Evolutionary conservation across 2,329 filamentous ascomycete genomes (phyloP).

Genomic region (Sarocladiaceae sp.): DNA sequence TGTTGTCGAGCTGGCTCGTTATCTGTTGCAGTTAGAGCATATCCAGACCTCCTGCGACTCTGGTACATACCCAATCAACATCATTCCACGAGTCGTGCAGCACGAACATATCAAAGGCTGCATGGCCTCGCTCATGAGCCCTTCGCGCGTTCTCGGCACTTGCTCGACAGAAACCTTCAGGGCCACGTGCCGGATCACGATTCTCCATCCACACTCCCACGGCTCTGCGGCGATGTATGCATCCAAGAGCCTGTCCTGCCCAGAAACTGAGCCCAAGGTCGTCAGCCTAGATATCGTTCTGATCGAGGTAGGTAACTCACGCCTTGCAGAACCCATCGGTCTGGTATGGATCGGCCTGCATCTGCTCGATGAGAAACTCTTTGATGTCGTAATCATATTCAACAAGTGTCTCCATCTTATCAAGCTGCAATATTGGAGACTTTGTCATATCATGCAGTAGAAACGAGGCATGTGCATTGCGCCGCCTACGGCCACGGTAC

Average conservation of each 20-base stretch:
- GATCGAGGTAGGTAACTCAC: neutral
- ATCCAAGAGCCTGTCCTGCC: slow-evolving; percentile 51
- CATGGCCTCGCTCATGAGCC: neutral
- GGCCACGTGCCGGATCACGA: slow-evolving; percentile 12
- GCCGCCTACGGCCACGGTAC: slow-evolving; percentile 51
- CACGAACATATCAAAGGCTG: slow-evolving; percentile 81
- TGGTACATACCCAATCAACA: slow-evolving; percentile 58
- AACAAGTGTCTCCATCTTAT: slow-evolving; percentile 67
- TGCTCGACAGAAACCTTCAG: neutral
- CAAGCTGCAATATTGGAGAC: slow-evolving; percentile 46
- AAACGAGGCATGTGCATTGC: slow-evolving; percentile 46
- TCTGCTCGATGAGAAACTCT: slow-evolving; percentile 71
- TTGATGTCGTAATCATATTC: slow-evolving; percentile 81
- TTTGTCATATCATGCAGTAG: slow-evolving; percentile 64
- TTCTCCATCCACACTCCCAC: slow-evolving; percentile 67
- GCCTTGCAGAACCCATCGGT: slow-evolving; percentile 42
- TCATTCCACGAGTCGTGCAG: slow-evolving; percentile 70
- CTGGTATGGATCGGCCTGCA: slow-evolving; percentile 62
- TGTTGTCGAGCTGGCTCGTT: slow-evolving; percentile 38
- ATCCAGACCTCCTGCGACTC: neutral
- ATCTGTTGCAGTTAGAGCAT: slow-evolving; percentile 14
- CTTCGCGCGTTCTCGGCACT: slow-evolving; percentile 3
- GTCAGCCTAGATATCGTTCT: neutral
- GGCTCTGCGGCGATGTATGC: slow-evolving; percentile 76
- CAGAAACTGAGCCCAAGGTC: slow-evolving; percentile 2